Evolutionary conservation across 306 rosid species (phyloP), one percentile per base, ranked within the genome.

Genomic region (Oxytropis ochrocephala): DNA sequence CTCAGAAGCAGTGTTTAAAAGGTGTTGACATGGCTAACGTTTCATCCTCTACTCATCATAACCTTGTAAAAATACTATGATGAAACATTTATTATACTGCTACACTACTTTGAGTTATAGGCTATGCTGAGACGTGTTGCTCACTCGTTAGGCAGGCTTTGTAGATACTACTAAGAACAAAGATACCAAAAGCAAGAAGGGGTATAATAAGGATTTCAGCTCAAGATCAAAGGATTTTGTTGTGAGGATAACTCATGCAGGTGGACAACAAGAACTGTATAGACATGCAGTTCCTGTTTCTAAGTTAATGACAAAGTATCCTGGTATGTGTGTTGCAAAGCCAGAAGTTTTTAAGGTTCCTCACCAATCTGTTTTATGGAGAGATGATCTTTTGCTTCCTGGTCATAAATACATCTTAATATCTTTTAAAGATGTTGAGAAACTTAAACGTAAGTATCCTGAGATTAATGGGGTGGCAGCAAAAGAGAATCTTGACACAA

Each of bases 321-420:
- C 91, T 2, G 96, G 91, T 8, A 88, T 83, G 81, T 83, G 81
- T 50, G 69, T 87, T 29, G 85, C 91, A 3, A 64, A 51, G 55
- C 92, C 92, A 0, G 87, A 92, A 13, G 95, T 92, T 35, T 89
- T 87, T 83, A 87, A 29, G 67, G 35, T 57, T 56, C 96, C 96
- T 21, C 91, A 86, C 3, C 65, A 75, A 14, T 81, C 95, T 16
- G 74, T 89, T 14, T 27, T 89, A 6, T 64, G 74, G 79, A 70
- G 76, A 3, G 88, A 85, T 17, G 89, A 85, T 43, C 44, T 71
- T 36, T 82, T 92, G 29, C 17, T 79, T 30, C 86, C 87, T 12
- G 93, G 98, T 67, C 86, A 87, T 32, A 90, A 86, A 60, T 92
- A 92, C 27, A 64, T 78, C 16, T 70, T 89, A 4, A 47, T 89